Evolutionary conservation across 2,329 filamentous ascomycete genomes (phyloP), one percentile per base, ranked within the genome.

Genomic region (Aspergillus udagawae): DNA sequence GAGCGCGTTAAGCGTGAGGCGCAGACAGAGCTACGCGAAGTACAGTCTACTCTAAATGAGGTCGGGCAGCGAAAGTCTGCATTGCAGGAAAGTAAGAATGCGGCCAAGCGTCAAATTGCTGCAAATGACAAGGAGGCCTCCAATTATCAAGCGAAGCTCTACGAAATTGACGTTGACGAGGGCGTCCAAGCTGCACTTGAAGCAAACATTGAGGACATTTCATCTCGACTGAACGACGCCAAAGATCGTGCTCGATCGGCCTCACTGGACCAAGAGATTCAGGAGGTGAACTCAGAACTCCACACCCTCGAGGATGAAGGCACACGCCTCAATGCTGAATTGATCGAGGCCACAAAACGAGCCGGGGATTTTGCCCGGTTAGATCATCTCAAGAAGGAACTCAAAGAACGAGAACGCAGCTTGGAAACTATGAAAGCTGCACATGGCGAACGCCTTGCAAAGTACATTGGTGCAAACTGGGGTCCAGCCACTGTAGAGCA

Each of bases 321-420:
- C 58, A 85, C 89, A 38, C 86, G 82, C 63, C 80, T 97, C 28
- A 87, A 88, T 48, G 79, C 82, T n/a, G 93, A 97, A 69, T 83
- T 97, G 38, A 83, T 92, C 8, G 89, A 95, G 66, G 91, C 88
- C 57, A 96, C 90, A 2, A 86, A 87, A 56, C 83, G 90, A 56
- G 91, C 92, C 5, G 86, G 88, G 3, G 92, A 96, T 60, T 83
- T 92, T 41, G 94, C 93, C 12, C 88, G 90, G 65, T 81, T 99
- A 10, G 90, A 96, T 56, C 86, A 90, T 64, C 82, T 92, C 35
- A 92, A 89, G 67, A 92, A 92, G 65, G 90, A 96, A 67, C 75
- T 91, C 28, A 84, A 85, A 61, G 87, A 91, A 63, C 85, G 88
- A 55, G 84, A 89, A 70, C 83, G 85, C 35, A 89, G 89, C 60